Conservation (phyloP, 2,329 filamentous ascomycete species). For the Calonectria ilicicola region DNA sequence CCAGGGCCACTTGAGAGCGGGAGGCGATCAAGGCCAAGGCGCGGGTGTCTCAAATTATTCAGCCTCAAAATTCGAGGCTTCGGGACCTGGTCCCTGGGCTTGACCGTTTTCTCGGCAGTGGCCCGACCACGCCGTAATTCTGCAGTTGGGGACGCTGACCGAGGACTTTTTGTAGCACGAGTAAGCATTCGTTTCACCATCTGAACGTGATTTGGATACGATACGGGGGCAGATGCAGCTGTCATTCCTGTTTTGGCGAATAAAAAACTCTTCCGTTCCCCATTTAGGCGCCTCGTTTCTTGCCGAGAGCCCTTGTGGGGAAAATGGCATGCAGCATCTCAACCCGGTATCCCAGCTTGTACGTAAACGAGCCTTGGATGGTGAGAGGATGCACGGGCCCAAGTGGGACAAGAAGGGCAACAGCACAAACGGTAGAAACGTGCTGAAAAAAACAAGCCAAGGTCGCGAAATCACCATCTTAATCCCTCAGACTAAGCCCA, state of each 20-base stretch:
- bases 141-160: not conserved
- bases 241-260: not conserved
- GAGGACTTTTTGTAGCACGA: not conserved
- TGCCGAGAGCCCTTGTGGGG: not conserved
- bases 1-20: not conserved
- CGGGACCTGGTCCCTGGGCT: not conserved
- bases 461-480: not conserved
- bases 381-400: not conserved
- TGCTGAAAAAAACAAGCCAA: not conserved
- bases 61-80: not conserved
- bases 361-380: conserved; percentile 4
- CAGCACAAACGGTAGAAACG: not conserved
- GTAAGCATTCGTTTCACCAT: not conserved
- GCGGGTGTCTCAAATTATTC: not conserved
- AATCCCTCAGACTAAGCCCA: not conserved
- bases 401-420: not conserved
- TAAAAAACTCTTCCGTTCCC: not conserved
- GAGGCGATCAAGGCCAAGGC: not conserved
- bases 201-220: not conserved
- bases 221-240: not conserved
- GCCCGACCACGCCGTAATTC: not conserved
- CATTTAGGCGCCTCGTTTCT: not conserved
- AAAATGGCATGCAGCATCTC: not conserved
- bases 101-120: not conserved
- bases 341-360: not conserved